These are phyloP conservation scores for Bolboschoenus planiculmis DNA, from an alignment of 176 grass and related monocot species.

Conservation along the genomic window DNA sequence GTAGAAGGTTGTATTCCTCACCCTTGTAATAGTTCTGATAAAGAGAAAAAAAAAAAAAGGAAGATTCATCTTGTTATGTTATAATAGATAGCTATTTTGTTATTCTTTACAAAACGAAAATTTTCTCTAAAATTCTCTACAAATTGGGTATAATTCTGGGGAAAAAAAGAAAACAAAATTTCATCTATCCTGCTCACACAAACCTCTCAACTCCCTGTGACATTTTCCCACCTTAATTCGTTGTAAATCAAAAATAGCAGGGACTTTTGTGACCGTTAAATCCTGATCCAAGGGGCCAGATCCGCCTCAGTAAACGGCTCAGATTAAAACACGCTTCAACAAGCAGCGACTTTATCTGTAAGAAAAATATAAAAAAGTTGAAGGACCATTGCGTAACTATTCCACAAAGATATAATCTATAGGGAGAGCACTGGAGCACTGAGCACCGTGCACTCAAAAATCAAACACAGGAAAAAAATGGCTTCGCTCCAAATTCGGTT, in stretches of 20 bases:
- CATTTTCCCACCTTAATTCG: background rate
- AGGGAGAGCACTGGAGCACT: background rate
- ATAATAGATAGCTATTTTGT: no score
- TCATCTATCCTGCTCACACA: no score
- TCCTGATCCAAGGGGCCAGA: background rate
- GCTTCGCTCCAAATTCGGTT: slow-evolving; percentile 11
- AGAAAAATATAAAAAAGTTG: background rate
- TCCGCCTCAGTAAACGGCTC: background rate
- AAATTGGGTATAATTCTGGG: no score
- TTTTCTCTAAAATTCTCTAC: no score
- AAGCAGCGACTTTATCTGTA: background rate
- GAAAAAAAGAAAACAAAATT: no score
- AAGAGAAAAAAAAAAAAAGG: no score
- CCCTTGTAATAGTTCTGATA: no score
- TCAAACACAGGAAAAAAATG: background rate
- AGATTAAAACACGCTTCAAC: background rate
- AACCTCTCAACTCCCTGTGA: background rate
- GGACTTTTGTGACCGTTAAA: background rate
- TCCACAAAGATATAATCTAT: background rate
- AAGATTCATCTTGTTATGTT: no score
- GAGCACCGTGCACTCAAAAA: background rate
- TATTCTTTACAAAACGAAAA: no score
- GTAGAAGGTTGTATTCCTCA: no score
- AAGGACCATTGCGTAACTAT: background rate
- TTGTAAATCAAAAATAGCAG: background rate